These are phyloP conservation scores for Paecilomyces dactylethromorphus DNA, from an alignment of 2,329 filamentous ascomycete genomes.

Conservation along the genomic window DNA sequence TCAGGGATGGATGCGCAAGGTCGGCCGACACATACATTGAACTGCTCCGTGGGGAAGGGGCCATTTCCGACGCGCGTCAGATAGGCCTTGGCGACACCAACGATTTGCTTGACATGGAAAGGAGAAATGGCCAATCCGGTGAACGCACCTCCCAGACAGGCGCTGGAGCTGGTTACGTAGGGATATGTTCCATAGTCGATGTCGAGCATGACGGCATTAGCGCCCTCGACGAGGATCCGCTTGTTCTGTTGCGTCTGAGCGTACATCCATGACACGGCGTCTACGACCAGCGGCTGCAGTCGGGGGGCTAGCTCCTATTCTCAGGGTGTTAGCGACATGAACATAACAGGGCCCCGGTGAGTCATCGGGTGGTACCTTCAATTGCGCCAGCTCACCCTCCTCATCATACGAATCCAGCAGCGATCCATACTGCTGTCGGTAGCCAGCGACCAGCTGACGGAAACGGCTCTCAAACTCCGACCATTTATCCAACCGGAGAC, in stretches of 20 bases:
- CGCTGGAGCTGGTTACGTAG: constrained; percentile 43
- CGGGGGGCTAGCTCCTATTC: constrained; percentile 39
- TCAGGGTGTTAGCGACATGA: not conserved
- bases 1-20: not conserved
- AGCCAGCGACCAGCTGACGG: constrained; percentile 40
- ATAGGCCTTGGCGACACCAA: constrained; percentile 62
- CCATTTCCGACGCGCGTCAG: constrained; percentile 55
- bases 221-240: constrained; percentile 54
- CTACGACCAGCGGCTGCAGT: constrained; percentile 32
- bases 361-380: constrained; percentile 10
- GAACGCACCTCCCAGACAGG: constrained; percentile 45
- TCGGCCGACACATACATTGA: constrained; percentile 33
- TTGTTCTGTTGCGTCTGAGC: constrained; percentile 44
- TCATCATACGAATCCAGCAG: constrained; percentile 11
- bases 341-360: not conserved
- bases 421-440: not conserved
- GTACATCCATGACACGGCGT: constrained; percentile 47
- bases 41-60: constrained; percentile 58
- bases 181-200: constrained; percentile 48
- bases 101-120: constrained; percentile 49
- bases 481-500: constrained; percentile 49
- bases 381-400: constrained; percentile 18
- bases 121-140: constrained; percentile 55
- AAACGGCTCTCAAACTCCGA: constrained; percentile 50
- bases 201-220: constrained; percentile 59